Percentiles rank a stretch among this genome's conserved stretches.
Conservation (phyloP, 257 asterid species). For the Lycium barbarum region DNA sequence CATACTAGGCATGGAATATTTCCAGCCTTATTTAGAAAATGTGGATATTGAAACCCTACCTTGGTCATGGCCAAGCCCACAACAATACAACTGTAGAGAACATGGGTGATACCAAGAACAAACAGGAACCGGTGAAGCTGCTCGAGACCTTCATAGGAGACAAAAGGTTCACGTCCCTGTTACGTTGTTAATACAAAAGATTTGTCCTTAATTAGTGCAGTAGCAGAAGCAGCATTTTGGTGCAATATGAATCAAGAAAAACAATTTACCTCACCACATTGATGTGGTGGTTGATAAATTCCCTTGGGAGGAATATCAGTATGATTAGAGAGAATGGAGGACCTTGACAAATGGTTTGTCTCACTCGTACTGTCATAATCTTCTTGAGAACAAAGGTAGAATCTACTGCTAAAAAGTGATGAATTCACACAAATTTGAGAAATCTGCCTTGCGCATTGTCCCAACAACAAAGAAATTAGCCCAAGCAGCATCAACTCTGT, state of each 20-base stretch:
- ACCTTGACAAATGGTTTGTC: slow-evolving; percentile 42
- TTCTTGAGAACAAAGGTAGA: slow-evolving; percentile 71
- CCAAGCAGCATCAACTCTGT: slow-evolving; percentile 95
- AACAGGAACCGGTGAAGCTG: slow-evolving; percentile 88
- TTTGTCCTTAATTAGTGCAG: neutral
- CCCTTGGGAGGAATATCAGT: slow-evolving; percentile 63
- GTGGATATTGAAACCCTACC: slow-evolving; percentile 44
- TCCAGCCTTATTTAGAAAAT: neutral
- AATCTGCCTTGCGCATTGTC: slow-evolving; percentile 91
- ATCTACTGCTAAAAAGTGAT: slow-evolving; percentile 77
- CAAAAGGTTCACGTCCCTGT: slow-evolving; percentile 90
- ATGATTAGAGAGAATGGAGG: slow-evolving; percentile 40
- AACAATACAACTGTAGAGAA: slow-evolving; percentile 72
- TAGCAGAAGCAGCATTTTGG: neutral
- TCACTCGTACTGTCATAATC: slow-evolving; percentile 49
- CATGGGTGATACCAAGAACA: slow-evolving; percentile 86
- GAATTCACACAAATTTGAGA: slow-evolving; percentile 80
- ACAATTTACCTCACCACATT: slow-evolving; percentile 70
- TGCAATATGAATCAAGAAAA: neutral
- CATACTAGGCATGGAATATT: neutral
- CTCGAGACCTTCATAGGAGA: slow-evolving; percentile 88
- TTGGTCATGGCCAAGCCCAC: slow-evolving; percentile 90
- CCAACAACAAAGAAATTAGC: slow-evolving; percentile 79
- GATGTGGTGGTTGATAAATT: slow-evolving; percentile 49
- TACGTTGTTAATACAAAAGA: slow-evolving; percentile 10